Evolutionary conservation across 2,329 filamentous ascomycete genomes (phyloP).

Genomic region (Claviceps digitariae): DNA sequence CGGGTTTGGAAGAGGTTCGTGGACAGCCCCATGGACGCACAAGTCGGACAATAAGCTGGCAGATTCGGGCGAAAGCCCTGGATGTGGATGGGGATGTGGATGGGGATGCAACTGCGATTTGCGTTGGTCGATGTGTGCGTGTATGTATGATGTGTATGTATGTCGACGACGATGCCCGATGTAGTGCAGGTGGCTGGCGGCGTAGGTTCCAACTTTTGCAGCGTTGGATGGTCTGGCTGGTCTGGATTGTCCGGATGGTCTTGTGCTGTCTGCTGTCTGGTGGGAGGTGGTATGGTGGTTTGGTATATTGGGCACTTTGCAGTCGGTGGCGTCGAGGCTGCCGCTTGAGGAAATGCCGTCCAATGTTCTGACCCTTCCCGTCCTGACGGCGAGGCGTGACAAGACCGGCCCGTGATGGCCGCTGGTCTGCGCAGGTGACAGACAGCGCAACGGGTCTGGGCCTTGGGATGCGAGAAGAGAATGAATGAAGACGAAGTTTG

Average conservation of each 20-base stretch:
- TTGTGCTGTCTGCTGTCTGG: not conserved
- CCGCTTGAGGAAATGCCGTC: not conserved
- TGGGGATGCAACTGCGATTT: not conserved
- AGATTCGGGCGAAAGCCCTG: not conserved
- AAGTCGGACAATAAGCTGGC: not conserved
- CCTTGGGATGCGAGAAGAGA: not conserved
- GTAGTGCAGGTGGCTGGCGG: constrained; percentile 2
- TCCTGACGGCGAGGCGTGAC: not conserved
- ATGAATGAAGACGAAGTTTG: not conserved
- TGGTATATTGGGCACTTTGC: not conserved
- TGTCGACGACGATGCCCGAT: not conserved
- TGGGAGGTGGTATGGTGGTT: not conserved
- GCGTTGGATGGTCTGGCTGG: not conserved
- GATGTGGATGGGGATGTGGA: not conserved
- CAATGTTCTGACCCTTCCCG: not conserved
- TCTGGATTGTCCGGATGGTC: not conserved
- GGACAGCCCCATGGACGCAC: not conserved
- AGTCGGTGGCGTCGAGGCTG: constrained; percentile 3
- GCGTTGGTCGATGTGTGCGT: no score
- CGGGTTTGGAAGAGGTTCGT: not conserved
- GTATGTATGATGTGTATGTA: no score
- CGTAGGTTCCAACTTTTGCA: not conserved
- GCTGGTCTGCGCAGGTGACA: not conserved
- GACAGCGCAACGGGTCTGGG: not conserved
- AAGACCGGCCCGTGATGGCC: not conserved